phyloP scores from a whole-genome alignment of 2,329 filamentous ascomycete species.

The Sclerotinia nivalis region DNA sequence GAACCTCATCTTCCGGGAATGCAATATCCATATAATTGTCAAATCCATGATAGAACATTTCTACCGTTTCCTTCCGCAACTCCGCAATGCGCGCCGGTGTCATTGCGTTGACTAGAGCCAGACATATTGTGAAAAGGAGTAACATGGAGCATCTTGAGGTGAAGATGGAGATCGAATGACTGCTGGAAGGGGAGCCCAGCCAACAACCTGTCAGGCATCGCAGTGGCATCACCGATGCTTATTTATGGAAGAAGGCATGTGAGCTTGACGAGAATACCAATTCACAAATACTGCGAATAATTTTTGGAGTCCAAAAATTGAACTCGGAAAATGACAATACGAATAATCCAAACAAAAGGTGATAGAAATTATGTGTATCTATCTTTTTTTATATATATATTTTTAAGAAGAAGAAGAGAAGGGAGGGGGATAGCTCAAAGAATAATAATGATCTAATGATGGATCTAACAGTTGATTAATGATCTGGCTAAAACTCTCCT shows the following conservation, averaged over 20 bases:
- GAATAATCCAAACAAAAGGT: neutral
- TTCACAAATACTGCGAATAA: neutral
- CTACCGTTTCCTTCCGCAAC: constrained; percentile 60
- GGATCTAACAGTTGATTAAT: too few relatives aligned
- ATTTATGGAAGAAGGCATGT: constrained; percentile 40
- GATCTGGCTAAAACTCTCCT: too few relatives aligned
- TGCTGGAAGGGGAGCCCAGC: constrained; percentile 27
- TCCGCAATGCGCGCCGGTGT: constrained; percentile 54
- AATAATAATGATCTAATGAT: neutral
- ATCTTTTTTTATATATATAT: too few relatives aligned
- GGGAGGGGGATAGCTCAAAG: neutral
- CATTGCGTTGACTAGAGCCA: constrained; percentile 47
- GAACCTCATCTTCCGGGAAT: constrained; percentile 90
- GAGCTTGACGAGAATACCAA: constrained; percentile 30
- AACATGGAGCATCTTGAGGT: constrained; percentile 36
- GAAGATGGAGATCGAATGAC: constrained; percentile 27
- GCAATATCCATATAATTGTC: constrained; percentile 92
- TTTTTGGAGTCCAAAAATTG: too few relatives aligned
- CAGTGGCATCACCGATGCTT: constrained; percentile 43
- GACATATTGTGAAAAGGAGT: constrained; percentile 33
- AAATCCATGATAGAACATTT: constrained; percentile 96
- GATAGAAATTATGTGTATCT: neutral
- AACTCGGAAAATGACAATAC: neutral
- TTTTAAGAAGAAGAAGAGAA: neutral
- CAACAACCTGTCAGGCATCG: constrained; percentile 35